Evolutionary conservation across 2,329 filamentous ascomycete genomes (phyloP).

Genomic region (Aspergillus tanneri): DNA sequence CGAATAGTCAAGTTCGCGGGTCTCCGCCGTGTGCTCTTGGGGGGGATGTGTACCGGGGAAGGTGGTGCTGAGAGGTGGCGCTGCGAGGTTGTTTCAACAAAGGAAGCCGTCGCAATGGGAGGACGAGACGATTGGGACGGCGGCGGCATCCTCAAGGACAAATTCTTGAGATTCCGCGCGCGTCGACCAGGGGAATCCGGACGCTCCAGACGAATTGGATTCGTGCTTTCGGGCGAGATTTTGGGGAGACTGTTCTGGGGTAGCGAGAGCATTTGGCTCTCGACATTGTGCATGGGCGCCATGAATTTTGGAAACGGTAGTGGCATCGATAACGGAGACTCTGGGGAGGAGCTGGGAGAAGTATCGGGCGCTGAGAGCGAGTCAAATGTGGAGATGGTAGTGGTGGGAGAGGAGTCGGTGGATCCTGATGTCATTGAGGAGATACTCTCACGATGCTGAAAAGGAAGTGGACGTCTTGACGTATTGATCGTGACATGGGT

Average conservation of each 20-base stretch:
- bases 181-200: conserved; percentile 37
- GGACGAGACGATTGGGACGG: conserved; percentile 46
- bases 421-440: conserved; percentile 66
- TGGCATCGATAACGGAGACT: conserved; percentile 77
- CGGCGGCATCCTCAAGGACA: conserved; percentile 60
- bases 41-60: conserved; percentile 58
- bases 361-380: conserved; percentile 86
- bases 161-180: conserved; percentile 62
- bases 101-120: conserved; percentile 49
- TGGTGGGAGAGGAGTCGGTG: conserved; percentile 91
- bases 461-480: conserved; percentile 27
- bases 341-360: conserved; percentile 87
- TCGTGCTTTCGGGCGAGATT: conserved; percentile 23
- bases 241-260: conserved; percentile 30
- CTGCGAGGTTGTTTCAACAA: conserved; percentile 43
- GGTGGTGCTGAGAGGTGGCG: conserved; percentile 52
- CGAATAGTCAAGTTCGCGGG: conserved; percentile 61
- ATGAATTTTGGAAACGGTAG: conserved; percentile 46
- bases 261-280: conserved; percentile 26
- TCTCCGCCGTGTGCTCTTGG: conserved; percentile 55
- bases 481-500: conserved; percentile 30
- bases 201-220: conserved; percentile 46
- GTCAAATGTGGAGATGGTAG: conserved; percentile 87
- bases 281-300: conserved; percentile 28
- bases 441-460: conserved; percentile 45